phyloP scores from a whole-genome alignment of 768 basidiomycete genomes.

The Naganishia friedmannii region DNA sequence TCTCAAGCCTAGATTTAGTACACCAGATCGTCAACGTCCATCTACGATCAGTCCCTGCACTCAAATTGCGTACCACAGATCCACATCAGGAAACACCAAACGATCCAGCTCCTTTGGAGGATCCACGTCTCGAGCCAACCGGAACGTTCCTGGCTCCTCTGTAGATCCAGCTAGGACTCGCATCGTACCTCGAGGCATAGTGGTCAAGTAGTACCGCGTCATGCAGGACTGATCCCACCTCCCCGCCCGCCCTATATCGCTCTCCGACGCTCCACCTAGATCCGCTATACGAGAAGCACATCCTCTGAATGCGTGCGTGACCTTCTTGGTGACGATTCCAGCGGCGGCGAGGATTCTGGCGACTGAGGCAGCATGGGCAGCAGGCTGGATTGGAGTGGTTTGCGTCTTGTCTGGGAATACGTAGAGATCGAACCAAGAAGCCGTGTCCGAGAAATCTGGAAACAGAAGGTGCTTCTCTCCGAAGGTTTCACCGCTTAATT shows the following conservation, averaged over 20 bases:
- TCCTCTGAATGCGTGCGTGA: slow-evolving; percentile 16
- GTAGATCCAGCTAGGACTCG: too few species aligned
- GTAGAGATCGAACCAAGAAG: background rate
- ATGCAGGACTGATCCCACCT: too few species aligned
- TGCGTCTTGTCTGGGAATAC: background rate
- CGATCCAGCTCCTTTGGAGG: too few species aligned
- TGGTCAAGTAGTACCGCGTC: too few species aligned
- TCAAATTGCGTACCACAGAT: background rate
- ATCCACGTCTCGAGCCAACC: too few species aligned
- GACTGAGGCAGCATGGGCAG: background rate
- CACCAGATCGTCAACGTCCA: too few species aligned
- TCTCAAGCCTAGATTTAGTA: background rate
- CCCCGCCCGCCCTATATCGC: too few species aligned
- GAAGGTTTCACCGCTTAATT: slow-evolving; percentile 5
- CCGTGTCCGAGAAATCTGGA: background rate
- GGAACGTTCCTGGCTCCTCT: too few species aligned
- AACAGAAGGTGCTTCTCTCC: background rate
- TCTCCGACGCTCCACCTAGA: background rate
- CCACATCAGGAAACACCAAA: background rate
- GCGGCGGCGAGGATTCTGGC: background rate
- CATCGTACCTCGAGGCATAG: too few species aligned
- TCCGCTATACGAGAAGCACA: slow-evolving; percentile 8
- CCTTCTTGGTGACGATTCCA: slow-evolving; percentile 1
- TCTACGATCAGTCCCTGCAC: too few species aligned
- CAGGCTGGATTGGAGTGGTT: background rate